Evolutionary conservation across 352 stramenopile species (phyloP), one percentile per base, ranked within the genome.

Genomic region (Phytophthora pseudosyringae): DNA sequence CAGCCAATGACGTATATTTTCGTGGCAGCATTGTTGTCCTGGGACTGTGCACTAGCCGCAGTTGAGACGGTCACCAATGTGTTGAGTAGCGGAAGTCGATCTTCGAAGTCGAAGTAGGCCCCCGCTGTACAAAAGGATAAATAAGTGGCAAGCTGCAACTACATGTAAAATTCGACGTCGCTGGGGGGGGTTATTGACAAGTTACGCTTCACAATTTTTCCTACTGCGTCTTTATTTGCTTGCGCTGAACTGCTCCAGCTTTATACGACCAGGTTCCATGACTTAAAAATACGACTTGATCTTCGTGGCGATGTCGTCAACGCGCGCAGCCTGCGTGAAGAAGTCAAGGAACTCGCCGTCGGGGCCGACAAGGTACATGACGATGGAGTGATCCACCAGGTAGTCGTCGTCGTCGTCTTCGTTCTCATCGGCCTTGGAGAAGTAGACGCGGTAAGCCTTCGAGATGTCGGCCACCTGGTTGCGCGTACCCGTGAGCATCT

Each of bases 311-410:
- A 99, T 97, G 83, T 99, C 95, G 64, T 94, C 90, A 8, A 97
- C 91, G 66, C 91, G 82, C 67, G 97, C 98, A 53, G 92, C 92
- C 80, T 99, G 98, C 63, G 98, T 99, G 75, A 99, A 99, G 73
- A 99, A 99, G 74, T 99, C 97, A 16, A 99, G 80, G 70, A 99
- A 98, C 69, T 99, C 89, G 49, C 98, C 98, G 46, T 98, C 91
- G 2, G 97, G 93, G 1, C 89, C 89, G 53, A 99, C 84, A 63
- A 99, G 96, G 80, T 99, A 99, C 81, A 99, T 97, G 35, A 99
- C 98, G 80, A 99, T 99, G 31, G 95, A 99, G 81, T 99, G 98
- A 81, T 99, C 98, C 5, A 99, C 97, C n/a, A 99, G 81, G 76
- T 99, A 99, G 71, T 99, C 97, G 55, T 99, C 97, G 73, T 99